Conservation (phyloP, 2,329 filamentous ascomycete species). For the Penicillium sp. region DNA sequence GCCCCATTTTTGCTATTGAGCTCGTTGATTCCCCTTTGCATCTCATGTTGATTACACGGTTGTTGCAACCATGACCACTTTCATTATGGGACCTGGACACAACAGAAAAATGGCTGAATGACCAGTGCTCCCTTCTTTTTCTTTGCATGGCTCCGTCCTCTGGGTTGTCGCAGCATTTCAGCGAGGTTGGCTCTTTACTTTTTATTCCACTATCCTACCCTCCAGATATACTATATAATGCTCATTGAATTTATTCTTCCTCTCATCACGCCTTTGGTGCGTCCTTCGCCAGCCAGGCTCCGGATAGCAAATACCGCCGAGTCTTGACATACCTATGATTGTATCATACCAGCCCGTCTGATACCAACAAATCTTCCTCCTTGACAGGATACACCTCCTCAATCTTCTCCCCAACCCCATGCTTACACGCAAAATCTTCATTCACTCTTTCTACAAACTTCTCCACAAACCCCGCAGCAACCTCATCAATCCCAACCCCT, state of each 20-base stretch:
- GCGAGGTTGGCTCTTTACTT: conserved; percentile 26
- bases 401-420: conserved; percentile 37
- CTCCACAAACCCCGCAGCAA: conserved; percentile 43
- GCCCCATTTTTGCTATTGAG: conserved; percentile 1
- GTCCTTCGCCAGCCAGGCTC: neutral
- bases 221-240: conserved; percentile 18
- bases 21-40: conserved; percentile 30
- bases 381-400: conserved; percentile 45
- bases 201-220: conserved; percentile 7
- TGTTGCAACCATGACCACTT: conserved; percentile 13
- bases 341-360: neutral
- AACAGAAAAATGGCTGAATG: neutral
- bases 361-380: conserved; percentile 34
- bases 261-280: neutral
- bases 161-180: conserved; percentile 26
- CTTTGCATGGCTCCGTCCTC: conserved; percentile 23
- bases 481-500: conserved; percentile 42
- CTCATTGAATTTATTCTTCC: conserved; percentile 5
- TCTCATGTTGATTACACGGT: conserved; percentile 17
- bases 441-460: conserved; percentile 46
- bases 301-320: neutral
- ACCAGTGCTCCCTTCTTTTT: neutral
- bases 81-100: conserved; percentile 14
- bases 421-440: conserved; percentile 40
- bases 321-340: neutral